Conservation (phyloP, 257 asterid species). For the Scutellaria galericulata region DNA sequence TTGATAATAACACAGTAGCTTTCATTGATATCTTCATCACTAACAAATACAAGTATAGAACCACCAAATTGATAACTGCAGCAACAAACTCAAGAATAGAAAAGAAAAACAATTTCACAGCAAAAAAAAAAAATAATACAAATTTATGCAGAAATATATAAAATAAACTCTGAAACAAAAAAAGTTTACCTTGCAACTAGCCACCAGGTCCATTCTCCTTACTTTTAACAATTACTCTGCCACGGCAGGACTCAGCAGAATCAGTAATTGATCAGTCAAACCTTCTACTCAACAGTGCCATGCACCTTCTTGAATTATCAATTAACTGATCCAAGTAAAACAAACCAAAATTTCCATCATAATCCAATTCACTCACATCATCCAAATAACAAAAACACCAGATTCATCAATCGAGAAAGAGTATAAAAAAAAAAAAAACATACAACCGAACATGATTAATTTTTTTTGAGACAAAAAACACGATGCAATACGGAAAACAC, state of each 20-base stretch:
- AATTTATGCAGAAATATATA: not conserved
- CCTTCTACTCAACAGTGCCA: slow-evolving; percentile 26
- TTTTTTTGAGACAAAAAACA: not conserved
- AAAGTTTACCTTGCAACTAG: slow-evolving; percentile 44
- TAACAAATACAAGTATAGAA: not conserved
- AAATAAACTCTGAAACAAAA: not conserved
- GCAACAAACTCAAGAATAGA: slow-evolving; percentile 18
- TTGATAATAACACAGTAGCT: not conserved
- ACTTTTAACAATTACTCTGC: slow-evolving; percentile 33
- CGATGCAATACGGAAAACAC: not conserved
- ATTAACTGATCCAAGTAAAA: slow-evolving; percentile 29
- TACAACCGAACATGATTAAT: too few species aligned
- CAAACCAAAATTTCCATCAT: slow-evolving; percentile 27
- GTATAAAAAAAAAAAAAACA: not conserved
- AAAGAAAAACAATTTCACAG: slow-evolving; percentile 1
- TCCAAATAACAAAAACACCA: not conserved
- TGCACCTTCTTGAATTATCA: slow-evolving; percentile 32
- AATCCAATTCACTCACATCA: slow-evolving; percentile 22
- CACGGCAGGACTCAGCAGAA: slow-evolving; percentile 33
- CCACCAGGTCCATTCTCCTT: slow-evolving; percentile 44
- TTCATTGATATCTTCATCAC: slow-evolving; percentile 8
- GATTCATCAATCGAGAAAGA: not conserved
- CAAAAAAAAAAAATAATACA: not conserved
- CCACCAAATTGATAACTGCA: slow-evolving; percentile 2
- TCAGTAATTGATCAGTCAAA: slow-evolving; percentile 32